phyloP scores from a whole-genome alignment of 768 basidiomycete species.

The Lactarius tabidus region DNA sequence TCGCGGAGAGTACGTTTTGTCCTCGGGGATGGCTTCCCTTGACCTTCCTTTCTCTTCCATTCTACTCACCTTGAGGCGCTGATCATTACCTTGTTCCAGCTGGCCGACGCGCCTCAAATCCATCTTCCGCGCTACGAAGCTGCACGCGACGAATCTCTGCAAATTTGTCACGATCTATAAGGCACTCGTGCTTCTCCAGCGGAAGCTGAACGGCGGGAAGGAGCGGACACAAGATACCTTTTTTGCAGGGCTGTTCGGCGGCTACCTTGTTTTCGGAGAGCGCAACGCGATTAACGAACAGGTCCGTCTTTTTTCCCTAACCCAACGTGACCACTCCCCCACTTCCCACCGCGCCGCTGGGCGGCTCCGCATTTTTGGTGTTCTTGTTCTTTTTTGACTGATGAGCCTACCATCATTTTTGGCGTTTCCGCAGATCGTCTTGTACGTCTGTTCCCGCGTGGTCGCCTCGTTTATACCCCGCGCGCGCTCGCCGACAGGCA shows the following conservation, averaged over 20 bases:
- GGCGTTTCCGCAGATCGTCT: slow-evolving; percentile 65
- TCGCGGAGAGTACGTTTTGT: slow-evolving; percentile 71
- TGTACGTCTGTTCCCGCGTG: slow-evolving; percentile 92
- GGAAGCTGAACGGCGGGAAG: slow-evolving; percentile 76
- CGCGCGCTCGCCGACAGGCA: slow-evolving; percentile 45
- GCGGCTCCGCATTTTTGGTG: not conserved
- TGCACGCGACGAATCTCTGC: slow-evolving; percentile 88
- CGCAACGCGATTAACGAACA: slow-evolving; percentile 89
- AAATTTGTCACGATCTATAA: slow-evolving; percentile 97
- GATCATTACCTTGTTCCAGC: slow-evolving; percentile 38
- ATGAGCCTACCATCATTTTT: not conserved
- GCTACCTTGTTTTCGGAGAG: slow-evolving; percentile 84
- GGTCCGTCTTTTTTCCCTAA: slow-evolving; percentile 43
- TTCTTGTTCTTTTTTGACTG: not conserved
- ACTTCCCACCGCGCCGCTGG: not conserved
- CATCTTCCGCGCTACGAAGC: slow-evolving; percentile 82
- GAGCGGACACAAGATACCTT: slow-evolving; percentile 81
- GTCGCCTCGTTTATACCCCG: slow-evolving; percentile 90
- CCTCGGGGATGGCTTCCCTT: not conserved
- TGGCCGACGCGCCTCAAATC: slow-evolving; percentile 61
- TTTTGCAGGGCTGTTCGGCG: slow-evolving; percentile 87
- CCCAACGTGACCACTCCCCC: no score
- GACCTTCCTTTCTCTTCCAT: not conserved
- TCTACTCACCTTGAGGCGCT: not conserved
- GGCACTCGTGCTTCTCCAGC: slow-evolving; percentile 75